These are phyloP conservation scores for Aschersonia sp. DNA, from an alignment of 2,329 filamentous ascomycete species.

Conservation along the genomic window DNA sequence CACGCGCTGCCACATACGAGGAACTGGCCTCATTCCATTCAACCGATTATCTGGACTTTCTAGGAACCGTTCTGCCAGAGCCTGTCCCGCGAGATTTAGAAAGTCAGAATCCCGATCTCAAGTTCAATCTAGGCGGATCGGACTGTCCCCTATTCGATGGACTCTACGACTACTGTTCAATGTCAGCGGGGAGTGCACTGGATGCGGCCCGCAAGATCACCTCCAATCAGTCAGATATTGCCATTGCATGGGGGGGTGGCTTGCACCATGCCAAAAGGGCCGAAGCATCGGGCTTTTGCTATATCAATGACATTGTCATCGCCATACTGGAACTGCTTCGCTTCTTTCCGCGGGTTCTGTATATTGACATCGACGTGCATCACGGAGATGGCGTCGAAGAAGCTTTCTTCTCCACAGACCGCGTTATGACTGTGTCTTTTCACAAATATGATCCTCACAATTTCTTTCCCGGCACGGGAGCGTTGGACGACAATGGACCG, in stretches of 20 bases:
- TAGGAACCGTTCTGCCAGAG: slow-evolving; percentile 56
- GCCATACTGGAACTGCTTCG: slow-evolving; percentile 80
- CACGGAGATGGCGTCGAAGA: slow-evolving; percentile 86
- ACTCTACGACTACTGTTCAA: slow-evolving; percentile 84
- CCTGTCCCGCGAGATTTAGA: slow-evolving; percentile 51
- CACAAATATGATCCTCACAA: slow-evolving; percentile 80
- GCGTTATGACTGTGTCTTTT: slow-evolving; percentile 86
- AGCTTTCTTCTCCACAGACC: slow-evolving; percentile 78
- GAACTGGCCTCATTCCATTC: slow-evolving; percentile 82
- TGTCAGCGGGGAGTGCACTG: slow-evolving; percentile 81
- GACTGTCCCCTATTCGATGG: slow-evolving; percentile 97
- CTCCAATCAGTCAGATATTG: slow-evolving; percentile 80
- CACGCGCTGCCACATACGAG: slow-evolving; percentile 71
- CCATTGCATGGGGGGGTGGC: slow-evolving; percentile 94
- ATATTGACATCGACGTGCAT: slow-evolving; percentile 89
- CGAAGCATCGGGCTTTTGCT: slow-evolving; percentile 92
- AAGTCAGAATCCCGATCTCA: slow-evolving; percentile 45
- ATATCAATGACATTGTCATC: slow-evolving; percentile 96
- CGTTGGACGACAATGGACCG: slow-evolving; percentile 71
- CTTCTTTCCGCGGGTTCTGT: slow-evolving; percentile 71
- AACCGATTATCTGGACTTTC: slow-evolving; percentile 79
- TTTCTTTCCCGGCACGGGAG: slow-evolving; percentile 90
- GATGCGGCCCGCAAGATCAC: slow-evolving; percentile 84
- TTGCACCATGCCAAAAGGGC: slow-evolving; percentile 92
- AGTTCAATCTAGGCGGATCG: slow-evolving; percentile 77